Evolutionary conservation across 1,284 basidiomycete genomes (phyloP).

Genomic region (Fistulinella cinereoalba): DNA sequence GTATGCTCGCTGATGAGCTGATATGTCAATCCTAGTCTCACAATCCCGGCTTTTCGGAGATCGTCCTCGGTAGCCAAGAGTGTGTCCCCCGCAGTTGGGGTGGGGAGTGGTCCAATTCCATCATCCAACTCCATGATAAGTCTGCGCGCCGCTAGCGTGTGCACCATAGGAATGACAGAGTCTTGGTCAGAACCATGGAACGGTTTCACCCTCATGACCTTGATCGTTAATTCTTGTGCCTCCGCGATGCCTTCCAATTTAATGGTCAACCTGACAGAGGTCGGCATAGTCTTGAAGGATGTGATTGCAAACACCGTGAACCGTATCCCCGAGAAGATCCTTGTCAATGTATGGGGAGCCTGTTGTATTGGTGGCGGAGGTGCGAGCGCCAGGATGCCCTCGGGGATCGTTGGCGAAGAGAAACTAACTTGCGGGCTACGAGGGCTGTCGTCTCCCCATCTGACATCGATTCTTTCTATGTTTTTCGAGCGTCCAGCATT

Average conservation of each 20-base stretch:
- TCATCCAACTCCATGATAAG: slow-evolving; percentile 48
- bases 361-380: slow-evolving; percentile 42
- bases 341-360: slow-evolving; percentile 40
- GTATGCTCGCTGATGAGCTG: slow-evolving; percentile 51
- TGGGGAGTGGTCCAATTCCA: slow-evolving; percentile 30
- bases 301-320: slow-evolving; percentile 47
- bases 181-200: slow-evolving; percentile 23
- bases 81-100: slow-evolving; percentile 16
- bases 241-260: slow-evolving; percentile 34
- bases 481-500: slow-evolving; percentile 46
- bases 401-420: slow-evolving; percentile 2
- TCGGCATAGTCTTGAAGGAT: slow-evolving; percentile 36
- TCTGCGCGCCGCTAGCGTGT: slow-evolving; percentile 51
- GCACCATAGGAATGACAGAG: slow-evolving; percentile 41
- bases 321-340: slow-evolving; percentile 45
- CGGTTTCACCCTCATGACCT: slow-evolving; percentile 39
- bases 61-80: slow-evolving; percentile 32
- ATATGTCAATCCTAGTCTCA: slow-evolving; percentile 49
- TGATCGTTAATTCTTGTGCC: slow-evolving; percentile 36
- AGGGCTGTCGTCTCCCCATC: slow-evolving; percentile 39
- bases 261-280: slow-evolving; percentile 39
- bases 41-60: slow-evolving; percentile 42
- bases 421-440: neutral
- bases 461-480: slow-evolving; percentile 43
- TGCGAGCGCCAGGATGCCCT: slow-evolving; percentile 20